These are phyloP conservation scores for Sporothrix euskadiensis DNA, from an alignment of 2,329 filamentous ascomycete species.

Conservation along the genomic window DNA sequence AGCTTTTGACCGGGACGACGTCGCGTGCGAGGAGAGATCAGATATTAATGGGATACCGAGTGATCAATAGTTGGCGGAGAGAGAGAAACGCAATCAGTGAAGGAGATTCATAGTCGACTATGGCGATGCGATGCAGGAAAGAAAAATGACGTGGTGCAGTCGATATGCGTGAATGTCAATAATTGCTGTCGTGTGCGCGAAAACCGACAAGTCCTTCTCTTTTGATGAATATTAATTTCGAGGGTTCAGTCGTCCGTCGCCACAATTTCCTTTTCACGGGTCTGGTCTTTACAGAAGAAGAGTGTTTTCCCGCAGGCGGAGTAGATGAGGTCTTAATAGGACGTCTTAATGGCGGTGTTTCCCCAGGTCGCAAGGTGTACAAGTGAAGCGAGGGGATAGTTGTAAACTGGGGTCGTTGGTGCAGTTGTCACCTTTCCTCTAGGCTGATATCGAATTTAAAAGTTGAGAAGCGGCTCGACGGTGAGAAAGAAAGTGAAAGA, in stretches of 20 bases:
- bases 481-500: constrained; percentile 17
- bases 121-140: not conserved
- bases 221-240: not conserved
- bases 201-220: not conserved
- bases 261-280: constrained; percentile 9
- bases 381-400: not conserved
- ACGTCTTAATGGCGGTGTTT: constrained; percentile 18
- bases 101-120: constrained; percentile 40
- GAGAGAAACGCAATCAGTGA: constrained; percentile 34
- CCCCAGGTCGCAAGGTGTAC: not conserved
- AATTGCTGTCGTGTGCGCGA: constrained; percentile 9
- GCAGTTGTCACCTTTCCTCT: not conserved
- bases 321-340: constrained; percentile 17
- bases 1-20: constrained; percentile 27
- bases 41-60: not conserved
- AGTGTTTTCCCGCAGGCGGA: constrained; percentile 20
- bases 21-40: constrained; percentile 28
- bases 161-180: constrained; percentile 1
- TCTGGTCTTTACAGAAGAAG: constrained; percentile 1
- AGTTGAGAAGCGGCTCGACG: constrained; percentile 16
- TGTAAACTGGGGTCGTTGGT: not conserved
- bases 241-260: not conserved
- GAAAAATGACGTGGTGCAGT: not conserved
- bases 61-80: not conserved
- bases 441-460: constrained; percentile 25